Base-by-base conservation (phyloP, 1,284 basidiomycete species). In the Tetrapyrgos nigripes region DNA sequence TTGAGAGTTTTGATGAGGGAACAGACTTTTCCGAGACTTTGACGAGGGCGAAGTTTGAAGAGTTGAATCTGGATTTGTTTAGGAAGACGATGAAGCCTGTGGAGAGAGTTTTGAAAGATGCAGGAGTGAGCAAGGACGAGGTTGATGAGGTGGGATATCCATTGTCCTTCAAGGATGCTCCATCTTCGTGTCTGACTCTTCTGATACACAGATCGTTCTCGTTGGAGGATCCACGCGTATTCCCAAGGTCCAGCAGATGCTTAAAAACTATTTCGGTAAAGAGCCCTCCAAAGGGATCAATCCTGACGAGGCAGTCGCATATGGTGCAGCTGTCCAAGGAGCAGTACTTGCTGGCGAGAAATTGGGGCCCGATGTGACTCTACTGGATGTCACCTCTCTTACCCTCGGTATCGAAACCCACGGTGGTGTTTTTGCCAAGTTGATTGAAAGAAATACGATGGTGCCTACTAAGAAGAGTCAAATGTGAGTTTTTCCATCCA, bases 161-260 rank as follows among this genome's bases (percentile, higher is more conserved):
- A n/a, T 61, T 8, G 37, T 33, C 21, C 19, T 45, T 49, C 27
- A 21, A 44, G 23, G 31, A 8, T 33, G 44, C 23, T n/a, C n/a
- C 13, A 4, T 43, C 10, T 3, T 24, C 4, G 14, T 4, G 44
- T 47, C 48, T 10, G 29, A 10, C 53, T 40, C 21, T n/a, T 17
- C 17, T 24, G 19, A 13, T 3, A n/a, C n/a, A n/a, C 29, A 78
- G 80, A 91, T 96, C 69, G 92, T 95, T 70, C 86, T 96, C 52
- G 93, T 95, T 68, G 93, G 94, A 77, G 93, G 93, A 60, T 96
- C 93, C 35, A 95, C 93, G 55, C 91, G 93, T 83, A 96, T 95
- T 73, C 93, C 93, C 67, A 88, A 88, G 77, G 85, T 96, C 68
- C 87, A 92, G 75, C 87, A 93, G 80, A 86, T 94, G 69, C 88